A percentile compares a stretch with the other conserved stretches of the same genome.
Conservation (phyloP, 352 stramenopile genomes). For the Globisporangium barbulae region DNA sequence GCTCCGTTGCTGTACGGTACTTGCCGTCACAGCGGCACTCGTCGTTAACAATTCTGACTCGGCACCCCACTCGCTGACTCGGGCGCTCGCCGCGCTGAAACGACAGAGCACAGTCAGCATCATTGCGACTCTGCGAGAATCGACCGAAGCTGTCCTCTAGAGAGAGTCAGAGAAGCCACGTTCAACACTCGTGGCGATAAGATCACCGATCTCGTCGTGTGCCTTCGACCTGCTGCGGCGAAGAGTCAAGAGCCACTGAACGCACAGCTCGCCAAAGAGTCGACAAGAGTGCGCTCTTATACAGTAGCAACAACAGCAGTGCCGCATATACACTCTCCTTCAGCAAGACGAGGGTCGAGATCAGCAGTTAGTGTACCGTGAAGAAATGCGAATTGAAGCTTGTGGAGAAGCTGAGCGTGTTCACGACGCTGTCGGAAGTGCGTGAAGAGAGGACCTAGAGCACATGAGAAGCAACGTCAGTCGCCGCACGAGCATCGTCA, state of each 20-base stretch:
- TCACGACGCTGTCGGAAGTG: not conserved
- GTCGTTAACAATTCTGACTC: no score
- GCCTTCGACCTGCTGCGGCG: not conserved
- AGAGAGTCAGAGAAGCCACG: not conserved
- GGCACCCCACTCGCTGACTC: no score
- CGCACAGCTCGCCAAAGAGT: not conserved
- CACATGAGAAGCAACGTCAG: no score
- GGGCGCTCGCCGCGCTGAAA: no score
- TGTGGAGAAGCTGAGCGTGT: slow-evolving; percentile 21
- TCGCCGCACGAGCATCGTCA: no score
- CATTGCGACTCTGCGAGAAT: not conserved
- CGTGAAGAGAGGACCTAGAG: not conserved
- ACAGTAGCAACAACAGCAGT: not conserved
- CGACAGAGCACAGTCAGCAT: slow-evolving; percentile 20
- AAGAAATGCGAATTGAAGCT: slow-evolving; percentile 21
- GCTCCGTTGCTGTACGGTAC: no score
- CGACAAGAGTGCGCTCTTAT: not conserved
- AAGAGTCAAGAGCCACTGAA: not conserved
- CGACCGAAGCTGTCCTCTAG: not conserved
- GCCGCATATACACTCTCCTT: not conserved
- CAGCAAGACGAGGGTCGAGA: slow-evolving; percentile 19
- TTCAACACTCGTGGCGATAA: not conserved
- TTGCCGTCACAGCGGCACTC: no score
- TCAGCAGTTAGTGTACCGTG: slow-evolving; percentile 27
- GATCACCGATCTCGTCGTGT: not conserved